A percentile compares a stretch with the other conserved stretches of the same genome.
Conservation (phyloP, 1,284 basidiomycete species). For the Quambalaria eucalypti region DNA sequence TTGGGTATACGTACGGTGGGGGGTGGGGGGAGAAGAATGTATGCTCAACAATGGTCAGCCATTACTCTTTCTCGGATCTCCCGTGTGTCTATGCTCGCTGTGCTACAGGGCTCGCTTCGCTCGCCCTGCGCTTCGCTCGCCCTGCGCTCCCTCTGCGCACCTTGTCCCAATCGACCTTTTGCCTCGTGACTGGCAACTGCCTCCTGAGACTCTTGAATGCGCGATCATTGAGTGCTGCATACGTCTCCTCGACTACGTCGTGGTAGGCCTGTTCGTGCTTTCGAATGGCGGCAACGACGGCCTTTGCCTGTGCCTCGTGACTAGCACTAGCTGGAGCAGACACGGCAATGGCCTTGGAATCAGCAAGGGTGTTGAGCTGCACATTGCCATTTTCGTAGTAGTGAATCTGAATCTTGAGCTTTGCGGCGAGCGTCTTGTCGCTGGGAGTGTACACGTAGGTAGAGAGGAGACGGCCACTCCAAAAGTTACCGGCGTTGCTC, state of each 20-base stretch:
- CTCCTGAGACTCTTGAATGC: slow-evolving; percentile 40
- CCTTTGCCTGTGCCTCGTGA: slow-evolving; percentile 6
- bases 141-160: slow-evolving; percentile 11
- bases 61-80: too few relatives aligned
- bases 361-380: slow-evolving; percentile 26
- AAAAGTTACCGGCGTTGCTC: slow-evolving; percentile 44
- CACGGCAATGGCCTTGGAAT: slow-evolving; percentile 13
- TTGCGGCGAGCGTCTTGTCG: slow-evolving; percentile 6
- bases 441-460: slow-evolving; percentile 13
- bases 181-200: slow-evolving; percentile 38
- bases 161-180: slow-evolving; percentile 46
- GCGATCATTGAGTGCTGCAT: slow-evolving; percentile 28
- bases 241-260: slow-evolving; percentile 15
- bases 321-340: slow-evolving; percentile 1
- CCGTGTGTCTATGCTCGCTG: too few relatives aligned
- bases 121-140: too few relatives aligned
- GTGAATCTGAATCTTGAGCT: slow-evolving; percentile 28
- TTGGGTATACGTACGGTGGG: too few relatives aligned
- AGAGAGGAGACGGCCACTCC: slow-evolving; percentile 11
- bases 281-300: slow-evolving; percentile 18
- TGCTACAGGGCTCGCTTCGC: too few relatives aligned
- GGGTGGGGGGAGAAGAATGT: too few relatives aligned
- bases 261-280: slow-evolving; percentile 36
- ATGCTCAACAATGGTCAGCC: too few relatives aligned
- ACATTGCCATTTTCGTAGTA: slow-evolving; percentile 47